These are phyloP conservation scores for Phytophthora meadii DNA, from an alignment of 352 stramenopile species.

Conservation along the genomic window DNA sequence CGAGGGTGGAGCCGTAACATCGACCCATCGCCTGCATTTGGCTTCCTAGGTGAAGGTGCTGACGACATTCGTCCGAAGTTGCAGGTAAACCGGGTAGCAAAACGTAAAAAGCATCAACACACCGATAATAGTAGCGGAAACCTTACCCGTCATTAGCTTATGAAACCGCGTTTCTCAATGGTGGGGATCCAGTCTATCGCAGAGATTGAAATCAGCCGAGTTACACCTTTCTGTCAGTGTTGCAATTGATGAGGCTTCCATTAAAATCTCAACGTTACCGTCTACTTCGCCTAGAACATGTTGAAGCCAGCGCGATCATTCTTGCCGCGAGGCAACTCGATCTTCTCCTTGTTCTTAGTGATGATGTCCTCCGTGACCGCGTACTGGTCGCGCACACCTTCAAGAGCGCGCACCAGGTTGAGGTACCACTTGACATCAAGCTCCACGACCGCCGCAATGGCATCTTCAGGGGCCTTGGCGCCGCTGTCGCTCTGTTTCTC, in stretches of 20 bases:
- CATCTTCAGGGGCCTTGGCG: slow-evolving; percentile 53
- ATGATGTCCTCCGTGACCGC: slow-evolving; percentile 72
- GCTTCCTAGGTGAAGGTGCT: slow-evolving; percentile 21
- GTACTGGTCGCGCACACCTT: slow-evolving; percentile 83
- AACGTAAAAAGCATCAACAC: slow-evolving; percentile 5
- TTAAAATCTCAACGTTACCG: slow-evolving; percentile 2
- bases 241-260: slow-evolving; percentile 3
- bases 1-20: slow-evolving; percentile 29
- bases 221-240: too few species aligned
- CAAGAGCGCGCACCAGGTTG: slow-evolving; percentile 71
- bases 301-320: slow-evolving; percentile 75
- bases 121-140: too few species aligned
- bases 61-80: slow-evolving; percentile 14
- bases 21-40: slow-evolving; percentile 16
- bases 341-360: slow-evolving; percentile 86
- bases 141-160: too few species aligned
- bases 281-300: slow-evolving; percentile 69
- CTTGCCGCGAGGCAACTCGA: slow-evolving; percentile 70
- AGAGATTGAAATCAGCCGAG: too few species aligned
- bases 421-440: slow-evolving; percentile 89
- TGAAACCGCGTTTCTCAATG: too few species aligned
- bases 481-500: slow-evolving; percentile 60
- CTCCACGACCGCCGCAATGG: slow-evolving; percentile 69
- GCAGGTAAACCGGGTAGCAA: slow-evolving; percentile 1
- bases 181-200: too few species aligned